phyloP scores from a whole-genome alignment of 2,329 filamentous ascomycete species.

The Trichophyton verrucosum region DNA sequence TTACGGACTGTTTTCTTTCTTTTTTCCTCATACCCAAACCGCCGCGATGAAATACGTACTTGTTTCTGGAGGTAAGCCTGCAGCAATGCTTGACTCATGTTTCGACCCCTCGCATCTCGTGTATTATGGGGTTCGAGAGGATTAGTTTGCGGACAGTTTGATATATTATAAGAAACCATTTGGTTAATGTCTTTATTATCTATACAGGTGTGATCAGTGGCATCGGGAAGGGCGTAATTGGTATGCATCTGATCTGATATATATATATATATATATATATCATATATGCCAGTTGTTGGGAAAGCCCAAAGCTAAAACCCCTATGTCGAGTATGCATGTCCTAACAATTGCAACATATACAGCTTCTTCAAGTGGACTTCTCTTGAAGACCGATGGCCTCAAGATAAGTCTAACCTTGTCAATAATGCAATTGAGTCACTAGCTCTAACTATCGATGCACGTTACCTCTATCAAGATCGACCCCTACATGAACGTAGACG shows the following conservation, averaged over 20 bases:
- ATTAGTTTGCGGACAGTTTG: neutral
- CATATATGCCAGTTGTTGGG: constrained; percentile 13
- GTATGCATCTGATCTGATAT: constrained; percentile 28
- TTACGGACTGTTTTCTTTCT: neutral
- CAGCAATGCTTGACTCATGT: constrained; percentile 9
- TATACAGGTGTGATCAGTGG: constrained; percentile 36
- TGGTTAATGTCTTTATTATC: neutral
- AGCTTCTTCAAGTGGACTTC: constrained; percentile 59
- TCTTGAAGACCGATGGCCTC: constrained; percentile 68
- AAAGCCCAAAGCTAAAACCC: constrained; percentile 17
- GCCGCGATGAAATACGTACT: constrained; percentile 67
- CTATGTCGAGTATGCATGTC: constrained; percentile 16
- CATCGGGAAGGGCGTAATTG: constrained; percentile 53
- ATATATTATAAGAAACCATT: neutral
- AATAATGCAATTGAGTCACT: constrained; percentile 2
- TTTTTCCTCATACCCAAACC: neutral
- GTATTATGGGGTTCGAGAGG: neutral
- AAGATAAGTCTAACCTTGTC: constrained; percentile 46
- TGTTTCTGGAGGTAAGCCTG: constrained; percentile 56
- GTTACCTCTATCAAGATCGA: constrained; percentile 59
- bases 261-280: neutral
- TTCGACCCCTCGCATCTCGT: neutral
- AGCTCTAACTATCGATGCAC: constrained; percentile 28
- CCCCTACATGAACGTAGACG: constrained; percentile 64
- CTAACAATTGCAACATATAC: constrained; percentile 7